These are phyloP conservation scores for Ceratocystiopsis minuta DNA, from an alignment of 2,329 filamentous ascomycete species.

Conservation along the genomic window DNA sequence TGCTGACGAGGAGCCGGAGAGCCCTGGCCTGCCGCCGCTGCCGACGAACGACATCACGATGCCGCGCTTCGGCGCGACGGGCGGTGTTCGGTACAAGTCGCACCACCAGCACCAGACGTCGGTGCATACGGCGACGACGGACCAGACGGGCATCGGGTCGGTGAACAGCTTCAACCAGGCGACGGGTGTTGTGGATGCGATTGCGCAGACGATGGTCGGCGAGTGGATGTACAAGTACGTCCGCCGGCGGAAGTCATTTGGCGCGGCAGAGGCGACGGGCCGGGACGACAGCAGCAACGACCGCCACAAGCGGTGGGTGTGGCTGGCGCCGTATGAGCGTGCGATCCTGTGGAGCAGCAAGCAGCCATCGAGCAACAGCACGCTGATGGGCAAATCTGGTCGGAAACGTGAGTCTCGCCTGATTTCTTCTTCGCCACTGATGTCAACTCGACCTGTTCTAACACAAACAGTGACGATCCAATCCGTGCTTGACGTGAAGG, in stretches of 20 bases:
- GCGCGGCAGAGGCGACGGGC: constrained; percentile 47
- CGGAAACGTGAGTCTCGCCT: constrained; percentile 59
- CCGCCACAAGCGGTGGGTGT: constrained; percentile 94
- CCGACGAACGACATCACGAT: constrained; percentile 55
- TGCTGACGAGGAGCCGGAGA: constrained; percentile 48
- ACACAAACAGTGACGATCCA: constrained; percentile 63
- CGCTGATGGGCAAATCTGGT: constrained; percentile 82
- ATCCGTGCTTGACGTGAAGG: constrained; percentile 91
- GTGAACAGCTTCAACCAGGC: constrained; percentile 42
- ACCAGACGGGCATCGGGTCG: constrained; percentile 29
- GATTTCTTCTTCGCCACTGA: neutral
- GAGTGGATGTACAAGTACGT: constrained; percentile 96
- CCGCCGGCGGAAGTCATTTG: constrained; percentile 76
- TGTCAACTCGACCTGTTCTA: neutral
- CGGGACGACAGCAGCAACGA: constrained; percentile 56
- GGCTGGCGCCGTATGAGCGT: constrained; percentile 90
- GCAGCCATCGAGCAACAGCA: constrained; percentile 75
- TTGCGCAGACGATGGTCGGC: constrained; percentile 95
- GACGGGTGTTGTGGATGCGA: constrained; percentile 80
- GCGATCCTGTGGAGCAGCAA: constrained; percentile 97
- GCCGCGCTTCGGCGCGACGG: constrained; percentile 25
- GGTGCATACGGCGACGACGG: constrained; percentile 34
- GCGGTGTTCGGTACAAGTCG: constrained; percentile 20
- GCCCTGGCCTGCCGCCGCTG: constrained; percentile 52
- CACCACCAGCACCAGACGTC: constrained; percentile 42